These are phyloP conservation scores for Euclidium syriacum DNA, from an alignment of 345 rosid species.

Conservation along the genomic window DNA sequence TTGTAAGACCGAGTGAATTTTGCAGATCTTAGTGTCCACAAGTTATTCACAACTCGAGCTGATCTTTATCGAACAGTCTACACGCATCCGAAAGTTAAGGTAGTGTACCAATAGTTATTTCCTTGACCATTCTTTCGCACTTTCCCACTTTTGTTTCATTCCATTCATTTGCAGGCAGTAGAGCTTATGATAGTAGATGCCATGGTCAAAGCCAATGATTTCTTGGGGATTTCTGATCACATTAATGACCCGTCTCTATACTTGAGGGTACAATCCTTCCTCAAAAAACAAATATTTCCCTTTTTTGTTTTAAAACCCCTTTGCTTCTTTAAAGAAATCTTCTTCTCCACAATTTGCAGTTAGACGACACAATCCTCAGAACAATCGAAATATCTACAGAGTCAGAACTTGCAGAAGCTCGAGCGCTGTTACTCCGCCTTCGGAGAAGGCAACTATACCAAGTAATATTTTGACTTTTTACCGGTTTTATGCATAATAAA, in stretches of 20 bases:
- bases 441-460: conserved; percentile 84
- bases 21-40: conserved; percentile 73
- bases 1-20: conserved; percentile 22
- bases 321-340: neutral
- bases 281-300: neutral
- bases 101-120: conserved; percentile 20
- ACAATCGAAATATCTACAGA: conserved; percentile 76
- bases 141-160: neutral
- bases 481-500: neutral
- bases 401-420: conserved; percentile 67
- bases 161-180: conserved; percentile 53
- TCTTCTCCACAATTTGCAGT: conserved; percentile 39
- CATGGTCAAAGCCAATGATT: conserved; percentile 63
- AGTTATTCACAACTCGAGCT: conserved; percentile 86
- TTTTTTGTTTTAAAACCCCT: neutral
- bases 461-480: conserved; percentile 38
- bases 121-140: neutral
- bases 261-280: conserved; percentile 67
- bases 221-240: conserved; percentile 54
- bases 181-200: conserved; percentile 96
- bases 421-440: conserved; percentile 73
- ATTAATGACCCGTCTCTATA: conserved; percentile 72
- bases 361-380: conserved; percentile 83
- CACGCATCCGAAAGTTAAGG: conserved; percentile 95
- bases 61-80: conserved; percentile 93